These are phyloP conservation scores for Chlorella sp. DNA, from an alignment of 139 green algal species.

Conservation along the genomic window DNA sequence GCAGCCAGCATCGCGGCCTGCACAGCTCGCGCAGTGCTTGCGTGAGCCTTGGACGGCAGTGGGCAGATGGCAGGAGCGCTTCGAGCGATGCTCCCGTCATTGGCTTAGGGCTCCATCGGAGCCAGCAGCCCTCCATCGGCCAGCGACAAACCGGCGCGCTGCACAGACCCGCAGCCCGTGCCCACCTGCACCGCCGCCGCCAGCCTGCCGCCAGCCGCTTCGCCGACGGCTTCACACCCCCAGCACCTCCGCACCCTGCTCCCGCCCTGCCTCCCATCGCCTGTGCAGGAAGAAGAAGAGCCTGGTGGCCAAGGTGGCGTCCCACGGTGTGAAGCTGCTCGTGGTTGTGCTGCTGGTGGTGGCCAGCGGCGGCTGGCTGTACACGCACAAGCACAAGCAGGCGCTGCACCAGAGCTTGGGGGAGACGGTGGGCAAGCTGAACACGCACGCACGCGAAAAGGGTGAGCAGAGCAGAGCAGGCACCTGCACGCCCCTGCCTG, in stretches of 20 bases:
- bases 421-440: conserved; percentile 1
- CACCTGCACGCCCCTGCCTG: neutral
- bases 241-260: neutral
- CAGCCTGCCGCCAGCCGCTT: too few relatives aligned
- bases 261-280: neutral
- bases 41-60: too few relatives aligned
- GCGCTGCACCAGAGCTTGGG: conserved; percentile 7
- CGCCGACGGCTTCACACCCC: too few relatives aligned
- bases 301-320: neutral
- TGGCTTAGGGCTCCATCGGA: too few relatives aligned
- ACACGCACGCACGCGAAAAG: neutral
- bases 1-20: neutral
- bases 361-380: neutral
- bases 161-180: too few relatives aligned
- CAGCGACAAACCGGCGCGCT: too few relatives aligned
- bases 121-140: too few relatives aligned
- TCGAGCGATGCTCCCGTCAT: too few relatives aligned
- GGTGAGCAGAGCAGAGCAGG: neutral
- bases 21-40: too few relatives aligned
- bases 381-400: conserved; percentile 31
- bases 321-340: neutral
- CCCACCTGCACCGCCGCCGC: too few relatives aligned
- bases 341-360: conserved; percentile 8
- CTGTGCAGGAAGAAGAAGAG: conserved; percentile 25
- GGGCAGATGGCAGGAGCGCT: too few relatives aligned